phyloP scores from a whole-genome alignment of 805 yeast genomes.

The Priceomyces castillae region DNA sequence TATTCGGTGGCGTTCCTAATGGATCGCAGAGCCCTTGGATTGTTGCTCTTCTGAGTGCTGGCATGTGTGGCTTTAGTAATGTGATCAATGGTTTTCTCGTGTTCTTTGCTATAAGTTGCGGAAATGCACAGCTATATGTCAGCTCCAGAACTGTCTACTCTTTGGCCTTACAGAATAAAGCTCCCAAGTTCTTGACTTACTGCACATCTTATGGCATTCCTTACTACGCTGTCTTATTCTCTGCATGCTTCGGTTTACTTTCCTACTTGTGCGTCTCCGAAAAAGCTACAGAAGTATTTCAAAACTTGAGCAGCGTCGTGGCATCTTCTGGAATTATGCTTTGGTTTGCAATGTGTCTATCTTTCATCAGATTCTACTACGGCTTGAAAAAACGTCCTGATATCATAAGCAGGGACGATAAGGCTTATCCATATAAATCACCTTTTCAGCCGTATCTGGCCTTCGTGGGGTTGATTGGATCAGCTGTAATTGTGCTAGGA shows the following conservation, averaged over 20 bases:
- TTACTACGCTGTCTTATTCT: constrained; percentile 61
- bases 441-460: constrained; percentile 72
- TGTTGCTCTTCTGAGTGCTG: constrained; percentile 40
- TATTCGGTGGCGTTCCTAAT: constrained; percentile 34
- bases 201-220: constrained; percentile 74
- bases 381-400: constrained; percentile 63
- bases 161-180: constrained; percentile 48
- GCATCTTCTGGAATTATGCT: constrained; percentile 75
- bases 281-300: constrained; percentile 60
- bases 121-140: constrained; percentile 44
- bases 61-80: constrained; percentile 34
- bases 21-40: constrained; percentile 48
- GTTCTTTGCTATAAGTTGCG: constrained; percentile 47
- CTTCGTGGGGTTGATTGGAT: constrained; percentile 57
- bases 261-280: constrained; percentile 60
- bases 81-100: constrained; percentile 44
- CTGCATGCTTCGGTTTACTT: constrained; percentile 58
- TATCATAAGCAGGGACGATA: constrained; percentile 59
- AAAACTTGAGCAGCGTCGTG: constrained; percentile 61
- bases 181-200: constrained; percentile 56
- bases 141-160: constrained; percentile 43
- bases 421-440: constrained; percentile 64
- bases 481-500: constrained; percentile 47
- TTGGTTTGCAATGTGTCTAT: constrained; percentile 72
- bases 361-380: constrained; percentile 61